Percentiles rank a stretch among this genome's conserved stretches.
Conservation (phyloP, 1,284 basidiomycete species). For the Cutaneotrichosporon dermatis region DNA sequence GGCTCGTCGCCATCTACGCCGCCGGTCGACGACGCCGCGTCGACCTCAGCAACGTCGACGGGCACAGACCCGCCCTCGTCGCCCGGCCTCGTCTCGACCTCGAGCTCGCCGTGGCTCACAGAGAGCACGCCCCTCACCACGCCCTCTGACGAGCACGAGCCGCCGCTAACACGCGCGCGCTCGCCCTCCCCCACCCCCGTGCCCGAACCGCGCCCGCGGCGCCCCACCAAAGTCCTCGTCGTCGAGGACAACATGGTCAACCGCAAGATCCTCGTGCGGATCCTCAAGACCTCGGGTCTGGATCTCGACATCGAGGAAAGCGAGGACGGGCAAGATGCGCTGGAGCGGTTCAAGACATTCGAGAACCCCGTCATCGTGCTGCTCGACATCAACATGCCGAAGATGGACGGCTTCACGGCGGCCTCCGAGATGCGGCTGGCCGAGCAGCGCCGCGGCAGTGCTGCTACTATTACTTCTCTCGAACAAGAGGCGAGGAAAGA, state of each 20-base stretch:
- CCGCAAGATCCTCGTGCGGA: slow-evolving; percentile 44
- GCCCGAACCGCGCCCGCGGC: background rate
- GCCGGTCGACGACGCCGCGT: background rate
- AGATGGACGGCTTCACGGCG: slow-evolving; percentile 45
- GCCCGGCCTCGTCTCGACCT: too few relatives aligned
- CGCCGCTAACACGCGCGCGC: background rate
- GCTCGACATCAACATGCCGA: slow-evolving; percentile 49
- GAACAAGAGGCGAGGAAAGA: background rate
- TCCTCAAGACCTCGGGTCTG: slow-evolving; percentile 30
- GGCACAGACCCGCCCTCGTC: background rate
- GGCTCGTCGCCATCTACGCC: background rate
- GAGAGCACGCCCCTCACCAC: background rate
- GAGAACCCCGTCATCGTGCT: slow-evolving; percentile 30
- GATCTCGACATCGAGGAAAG: slow-evolving; percentile 36
- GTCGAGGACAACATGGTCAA: slow-evolving; percentile 49
- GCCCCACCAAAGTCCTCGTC: slow-evolving; percentile 33
- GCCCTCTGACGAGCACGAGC: background rate
- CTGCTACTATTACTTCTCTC: too few relatives aligned
- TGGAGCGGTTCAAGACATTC: slow-evolving; percentile 35
- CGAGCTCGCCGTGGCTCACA: background rate
- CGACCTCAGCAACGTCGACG: background rate
- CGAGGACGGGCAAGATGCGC: slow-evolving; percentile 41
- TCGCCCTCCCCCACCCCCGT: background rate
- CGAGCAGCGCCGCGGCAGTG: too few relatives aligned
- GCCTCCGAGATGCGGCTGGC: slow-evolving; percentile 32